phyloP scores from a whole-genome alignment of 208 protist genomes.

The Leishmania turanica region DNA sequence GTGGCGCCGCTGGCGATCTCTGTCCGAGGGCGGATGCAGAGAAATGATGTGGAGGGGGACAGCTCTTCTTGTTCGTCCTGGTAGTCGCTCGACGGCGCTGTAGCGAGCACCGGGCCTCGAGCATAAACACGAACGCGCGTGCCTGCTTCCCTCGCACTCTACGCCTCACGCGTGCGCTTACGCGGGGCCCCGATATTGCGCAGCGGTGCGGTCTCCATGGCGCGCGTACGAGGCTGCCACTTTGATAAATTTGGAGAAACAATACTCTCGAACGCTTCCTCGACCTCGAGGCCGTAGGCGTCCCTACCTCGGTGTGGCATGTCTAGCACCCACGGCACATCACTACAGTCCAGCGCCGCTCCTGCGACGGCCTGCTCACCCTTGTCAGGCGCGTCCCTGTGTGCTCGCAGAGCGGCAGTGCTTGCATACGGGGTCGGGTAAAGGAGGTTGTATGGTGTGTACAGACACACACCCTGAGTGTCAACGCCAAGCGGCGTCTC shows the following conservation, averaged over 20 bases:
- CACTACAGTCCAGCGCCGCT: slow-evolving; percentile 27
- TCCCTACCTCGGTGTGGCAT: slow-evolving; percentile 67
- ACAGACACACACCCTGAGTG: background rate
- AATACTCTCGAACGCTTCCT: slow-evolving; percentile 30
- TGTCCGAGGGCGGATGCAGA: background rate
- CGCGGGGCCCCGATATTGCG: background rate
- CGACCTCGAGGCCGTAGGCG: slow-evolving; percentile 38
- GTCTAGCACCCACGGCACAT: slow-evolving; percentile 86
- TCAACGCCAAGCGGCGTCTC: slow-evolving; percentile 19
- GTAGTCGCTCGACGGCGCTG: background rate
- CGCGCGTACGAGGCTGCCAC: background rate
- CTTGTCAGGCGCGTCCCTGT: background rate
- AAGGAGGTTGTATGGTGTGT: slow-evolving; percentile 69
- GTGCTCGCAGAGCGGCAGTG: slow-evolving; percentile 37
- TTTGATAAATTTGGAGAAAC: slow-evolving; percentile 1
- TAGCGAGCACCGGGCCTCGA: background rate
- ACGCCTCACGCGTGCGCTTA: slow-evolving; percentile 25
- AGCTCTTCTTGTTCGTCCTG: background rate
- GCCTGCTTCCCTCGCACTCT: background rate
- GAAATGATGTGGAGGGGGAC: background rate
- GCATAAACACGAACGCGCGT: background rate
- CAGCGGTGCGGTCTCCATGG: background rate
- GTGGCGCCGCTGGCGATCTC: background rate
- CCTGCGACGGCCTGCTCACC: background rate
- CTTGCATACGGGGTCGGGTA: slow-evolving; percentile 65